Evolutionary conservation across 305 asterid genomes (phyloP), one percentile per base, ranked within the genome.

Genomic region (Fraxinus ornus): DNA sequence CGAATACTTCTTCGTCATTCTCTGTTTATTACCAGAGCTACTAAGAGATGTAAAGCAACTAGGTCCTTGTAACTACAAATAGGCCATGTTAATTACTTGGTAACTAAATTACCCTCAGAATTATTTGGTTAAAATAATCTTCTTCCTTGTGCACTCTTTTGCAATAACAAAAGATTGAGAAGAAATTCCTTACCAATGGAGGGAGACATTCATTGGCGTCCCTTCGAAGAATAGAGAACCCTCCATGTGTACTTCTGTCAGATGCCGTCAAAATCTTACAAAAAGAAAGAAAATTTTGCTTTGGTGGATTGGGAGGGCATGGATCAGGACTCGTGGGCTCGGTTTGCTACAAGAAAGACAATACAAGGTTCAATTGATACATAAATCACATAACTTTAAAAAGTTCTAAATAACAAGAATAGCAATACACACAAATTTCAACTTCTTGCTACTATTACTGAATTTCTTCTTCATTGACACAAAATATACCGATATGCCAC

Each of bases 201-300:
- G 98, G 98, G 62, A 95, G 88, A 87, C 98, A 92, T 78, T 94
- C 98, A 73, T 88, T 94, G 28, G 97, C 98, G 70, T 94, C 98
- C 83, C 91, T 94, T 32, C 97, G 93, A 66, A 92, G 97, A 75
- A 93, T 97, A 26, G 98, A 94, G 89, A 93, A 93, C 15, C 98
- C 98, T 72, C 98, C 98, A 84, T 94, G 98, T 1, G 97, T 94
- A 85, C 98, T 94, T 7, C 97, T 94, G 85, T 93, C 98, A 44
- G 98, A 94, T 39, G 98, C 98, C 0, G 98, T 94, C 83, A 93
- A 86, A 81, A 92, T 90, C 91, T 94, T 94, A 81, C 93, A 91
- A 82, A 93, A 93, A 0, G 95, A 90, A 62, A 81, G 91, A 66
- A 93, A 86, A 5, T 35, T 76, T 60, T 35, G 84, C 86, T 85